These are phyloP conservation scores for Daldinia sp. DNA, from an alignment of 2,329 filamentous ascomycete genomes.

Conservation along the genomic window DNA sequence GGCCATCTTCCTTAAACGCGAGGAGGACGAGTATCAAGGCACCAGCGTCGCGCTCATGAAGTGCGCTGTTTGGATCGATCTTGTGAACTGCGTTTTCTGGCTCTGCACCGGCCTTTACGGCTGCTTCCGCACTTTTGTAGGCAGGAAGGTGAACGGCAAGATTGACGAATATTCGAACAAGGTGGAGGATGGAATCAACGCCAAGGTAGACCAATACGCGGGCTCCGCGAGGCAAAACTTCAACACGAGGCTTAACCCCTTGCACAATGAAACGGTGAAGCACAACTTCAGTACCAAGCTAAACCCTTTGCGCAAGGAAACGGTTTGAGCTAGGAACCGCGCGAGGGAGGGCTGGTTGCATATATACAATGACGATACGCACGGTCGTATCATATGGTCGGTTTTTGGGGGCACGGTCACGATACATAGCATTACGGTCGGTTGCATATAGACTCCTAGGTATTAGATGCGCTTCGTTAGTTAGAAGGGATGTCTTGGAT, in stretches of 20 bases:
- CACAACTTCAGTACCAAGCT: neutral
- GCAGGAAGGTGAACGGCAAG: conserved; percentile 45
- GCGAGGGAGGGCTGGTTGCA: neutral
- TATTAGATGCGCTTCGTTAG: conserved; percentile 1
- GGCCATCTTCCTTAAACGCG: conserved; percentile 70
- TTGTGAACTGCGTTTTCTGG: conserved; percentile 74
- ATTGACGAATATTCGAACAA: conserved; percentile 34
- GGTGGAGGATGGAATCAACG: conserved; percentile 12
- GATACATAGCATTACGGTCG: conserved; percentile 15
- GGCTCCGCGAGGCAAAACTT: neutral
- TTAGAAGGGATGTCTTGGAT: conserved; percentile 3
- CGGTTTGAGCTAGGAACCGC: conserved; percentile 6
- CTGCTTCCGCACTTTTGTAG: conserved; percentile 52
- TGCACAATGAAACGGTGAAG: neutral
- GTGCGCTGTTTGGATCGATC: conserved; percentile 75
- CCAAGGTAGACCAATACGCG: neutral
- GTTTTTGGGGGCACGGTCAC: conserved; percentile 1
- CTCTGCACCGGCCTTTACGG: conserved; percentile 57
- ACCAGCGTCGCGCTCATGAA: conserved; percentile 65
- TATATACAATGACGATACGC: conserved; percentile 5
- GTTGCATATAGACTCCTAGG: conserved; percentile 25
- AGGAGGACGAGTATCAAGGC: conserved; percentile 59
- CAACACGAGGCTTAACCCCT: neutral
- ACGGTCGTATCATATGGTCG: neutral
- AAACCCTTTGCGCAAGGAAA: neutral